These are phyloP conservation scores for Fusarium mangiferae DNA, from an alignment of 2,329 filamentous ascomycete genomes.

Conservation along the genomic window DNA sequence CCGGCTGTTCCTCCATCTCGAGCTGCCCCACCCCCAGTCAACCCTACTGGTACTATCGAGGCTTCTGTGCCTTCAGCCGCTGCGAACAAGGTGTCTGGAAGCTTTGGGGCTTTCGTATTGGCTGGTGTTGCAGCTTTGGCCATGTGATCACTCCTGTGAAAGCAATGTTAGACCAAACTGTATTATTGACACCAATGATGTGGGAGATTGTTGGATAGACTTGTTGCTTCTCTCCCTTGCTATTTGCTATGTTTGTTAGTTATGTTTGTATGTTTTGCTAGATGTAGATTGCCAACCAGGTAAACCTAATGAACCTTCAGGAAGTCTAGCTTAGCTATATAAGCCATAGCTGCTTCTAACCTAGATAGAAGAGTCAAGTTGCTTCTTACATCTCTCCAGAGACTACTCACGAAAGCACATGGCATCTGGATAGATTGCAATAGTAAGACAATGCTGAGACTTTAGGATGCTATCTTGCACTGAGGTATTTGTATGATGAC, in stretches of 20 bases:
- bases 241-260: background rate
- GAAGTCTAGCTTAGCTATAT: background rate
- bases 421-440: background rate
- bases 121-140: constrained; percentile 53
- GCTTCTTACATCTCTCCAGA: no score
- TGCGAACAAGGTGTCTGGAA: constrained; percentile 50
- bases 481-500: background rate
- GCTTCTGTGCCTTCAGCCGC: constrained; percentile 49
- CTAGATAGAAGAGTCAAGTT: background rate
- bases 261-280: background rate
- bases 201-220: background rate
- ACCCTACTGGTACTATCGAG: constrained; percentile 14
- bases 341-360: background rate
- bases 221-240: background rate
- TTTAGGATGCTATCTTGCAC: no score
- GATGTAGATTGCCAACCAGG: background rate
- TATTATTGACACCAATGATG: background rate
- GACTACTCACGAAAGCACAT: background rate
- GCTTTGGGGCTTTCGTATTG: constrained; percentile 51
- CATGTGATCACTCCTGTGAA: constrained; percentile 41
- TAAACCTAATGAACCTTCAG: background rate
- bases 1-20: constrained; percentile 2
- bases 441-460: background rate
- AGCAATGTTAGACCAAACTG: background rate
- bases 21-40: constrained; percentile 11